These are phyloP conservation scores for Aspergillus sclerotioniger DNA, from an alignment of 495 filamentous ascomycete species.

Conservation along the genomic window DNA sequence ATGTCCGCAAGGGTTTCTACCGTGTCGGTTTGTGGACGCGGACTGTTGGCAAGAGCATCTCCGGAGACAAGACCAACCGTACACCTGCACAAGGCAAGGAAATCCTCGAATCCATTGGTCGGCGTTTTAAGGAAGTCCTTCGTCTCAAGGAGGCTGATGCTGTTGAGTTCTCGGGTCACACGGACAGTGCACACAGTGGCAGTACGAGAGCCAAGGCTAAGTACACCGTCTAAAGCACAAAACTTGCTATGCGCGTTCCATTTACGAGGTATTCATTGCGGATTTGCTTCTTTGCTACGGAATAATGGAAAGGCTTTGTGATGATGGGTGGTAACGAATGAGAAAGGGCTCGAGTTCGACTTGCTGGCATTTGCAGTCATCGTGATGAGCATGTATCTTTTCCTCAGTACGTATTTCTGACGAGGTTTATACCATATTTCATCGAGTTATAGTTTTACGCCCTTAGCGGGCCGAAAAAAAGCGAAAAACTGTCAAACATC, in stretches of 20 bases:
- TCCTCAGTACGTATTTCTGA: constrained; percentile 25
- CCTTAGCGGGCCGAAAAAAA: constrained; percentile 8
- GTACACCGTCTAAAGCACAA: constrained; percentile 64
- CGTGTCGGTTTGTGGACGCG: constrained; percentile 92
- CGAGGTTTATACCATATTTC: constrained; percentile 29
- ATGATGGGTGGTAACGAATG: constrained; percentile 18
- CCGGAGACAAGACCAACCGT: constrained; percentile 69
- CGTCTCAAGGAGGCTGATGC: constrained; percentile 68
- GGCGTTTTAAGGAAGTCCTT: constrained; percentile 86
- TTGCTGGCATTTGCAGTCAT: constrained; percentile 13
- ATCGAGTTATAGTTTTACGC: constrained; percentile 20
- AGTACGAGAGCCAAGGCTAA: constrained; percentile 96
- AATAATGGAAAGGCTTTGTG: constrained; percentile 18
- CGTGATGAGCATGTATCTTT: constrained; percentile 24
- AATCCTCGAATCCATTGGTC: constrained; percentile 76
- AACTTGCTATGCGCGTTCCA: constrained; percentile 7
- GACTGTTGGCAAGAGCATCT: constrained; percentile 79
- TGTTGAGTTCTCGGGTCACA: constrained; percentile 96
- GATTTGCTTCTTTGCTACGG: constrained; percentile 16
- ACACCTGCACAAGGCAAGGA: constrained; percentile 78
- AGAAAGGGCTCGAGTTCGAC: constrained; percentile 6
- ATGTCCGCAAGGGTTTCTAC: constrained; percentile 97
- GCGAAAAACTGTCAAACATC: constrained; percentile 5
- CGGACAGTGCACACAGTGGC: constrained; percentile 85
- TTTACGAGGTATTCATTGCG: constrained; percentile 19